Base-by-base conservation (phyloP, 1,139 yeast genomes). In the Yamadazyma atmosphaerica region DNA sequence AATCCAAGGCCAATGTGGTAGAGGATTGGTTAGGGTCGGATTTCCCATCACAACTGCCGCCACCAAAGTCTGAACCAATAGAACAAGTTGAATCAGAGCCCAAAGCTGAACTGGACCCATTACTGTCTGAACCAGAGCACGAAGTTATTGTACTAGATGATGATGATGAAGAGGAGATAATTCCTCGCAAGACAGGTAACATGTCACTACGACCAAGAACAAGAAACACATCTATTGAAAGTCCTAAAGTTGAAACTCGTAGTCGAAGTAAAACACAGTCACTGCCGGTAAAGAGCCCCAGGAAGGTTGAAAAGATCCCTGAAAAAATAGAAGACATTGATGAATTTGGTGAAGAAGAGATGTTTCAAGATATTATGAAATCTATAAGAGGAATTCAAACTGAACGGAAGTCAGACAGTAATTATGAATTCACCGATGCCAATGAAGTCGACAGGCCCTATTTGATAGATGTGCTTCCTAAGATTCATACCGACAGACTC, bases 391-490 rank as follows among this genome's bases (percentile, higher is more conserved):
- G 16, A 10, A 19, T 30, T 12, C 24, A 30, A 16, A 30, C 19
- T 4, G 16, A 30, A 6, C 31, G 32, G 10, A 33, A 38, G n/a
- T 32, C 35, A 4, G 14, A 3, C 3, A 37, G 28, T 13, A 37
- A 33, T 4, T 46, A 63, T 41, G 46, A 46, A 15, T 64, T 63
- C 39, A 50, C 54, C 4, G 62, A 55, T 13, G 51, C 40, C 9
- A 49, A 56, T 31, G 76, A 69, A 43, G 46, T 48, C 14, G 52
- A 56, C 25, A 46, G 77, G 23, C 49, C 51, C 34, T 71, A 71
- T 44, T 44, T 60, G 3, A 52, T 70, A 4, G 49, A 54, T 36
- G 58, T 69, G 1, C 49, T 53, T 16, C 59, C 68, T 19, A 68
- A 68, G 43, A 37, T 66, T 13, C 36, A 52, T 3, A 36, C 30